These are phyloP conservation scores for Phialocephala sp. DNA, from an alignment of 2,329 filamentous ascomycete genomes.

Conservation along the genomic window DNA sequence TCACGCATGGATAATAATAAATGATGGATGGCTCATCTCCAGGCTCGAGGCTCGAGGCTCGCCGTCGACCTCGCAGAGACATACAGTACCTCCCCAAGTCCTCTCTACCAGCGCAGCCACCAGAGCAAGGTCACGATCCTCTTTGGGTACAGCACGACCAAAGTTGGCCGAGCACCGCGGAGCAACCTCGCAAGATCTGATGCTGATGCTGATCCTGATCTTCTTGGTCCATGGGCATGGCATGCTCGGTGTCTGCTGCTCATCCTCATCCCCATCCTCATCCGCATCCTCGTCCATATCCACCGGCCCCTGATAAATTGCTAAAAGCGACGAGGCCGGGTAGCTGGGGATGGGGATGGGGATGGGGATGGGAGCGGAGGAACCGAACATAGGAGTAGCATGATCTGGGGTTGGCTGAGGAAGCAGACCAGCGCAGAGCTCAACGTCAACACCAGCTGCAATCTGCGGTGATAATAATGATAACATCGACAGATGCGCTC, in stretches of 20 bases:
- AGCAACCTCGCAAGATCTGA: background rate
- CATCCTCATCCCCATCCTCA: no score
- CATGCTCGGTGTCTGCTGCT: no score
- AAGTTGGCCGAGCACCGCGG: background rate
- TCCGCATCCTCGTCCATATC: no score
- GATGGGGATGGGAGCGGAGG: background rate
- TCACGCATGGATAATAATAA: no score
- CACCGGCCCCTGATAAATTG: background rate
- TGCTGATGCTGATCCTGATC: background rate
- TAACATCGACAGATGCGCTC: background rate
- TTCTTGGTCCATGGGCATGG: no score
- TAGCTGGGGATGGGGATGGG: background rate
- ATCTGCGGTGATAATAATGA: background rate
- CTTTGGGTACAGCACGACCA: no score
- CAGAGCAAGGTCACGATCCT: background rate
- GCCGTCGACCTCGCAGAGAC: no score
- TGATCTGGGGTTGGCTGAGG: background rate
- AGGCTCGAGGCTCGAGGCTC: no score
- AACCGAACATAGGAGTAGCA: no score
- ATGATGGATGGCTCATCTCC: no score
- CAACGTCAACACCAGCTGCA: background rate
- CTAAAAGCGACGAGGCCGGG: background rate
- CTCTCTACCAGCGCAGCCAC: background rate
- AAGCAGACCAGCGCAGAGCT: background rate
- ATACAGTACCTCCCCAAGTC: no score